A percentile compares a stretch with the other conserved stretches of the same genome.
Conservation (phyloP, 805 yeast species). For the Sugiyamaella boreocaroliniensis region DNA sequence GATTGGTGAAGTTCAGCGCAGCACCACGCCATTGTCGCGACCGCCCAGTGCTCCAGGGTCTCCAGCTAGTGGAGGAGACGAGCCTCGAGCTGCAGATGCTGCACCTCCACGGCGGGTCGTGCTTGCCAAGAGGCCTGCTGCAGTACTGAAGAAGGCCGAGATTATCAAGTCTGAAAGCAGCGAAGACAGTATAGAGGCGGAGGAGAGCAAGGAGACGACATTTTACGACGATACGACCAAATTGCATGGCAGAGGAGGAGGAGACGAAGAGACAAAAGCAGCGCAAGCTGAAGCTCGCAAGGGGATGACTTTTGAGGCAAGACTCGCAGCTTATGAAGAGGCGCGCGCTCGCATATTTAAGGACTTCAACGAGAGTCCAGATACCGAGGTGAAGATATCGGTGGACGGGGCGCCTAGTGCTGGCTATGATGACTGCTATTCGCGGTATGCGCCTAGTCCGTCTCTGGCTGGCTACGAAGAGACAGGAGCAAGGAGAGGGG, state of each 20-base stretch:
- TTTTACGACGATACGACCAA: not conserved
- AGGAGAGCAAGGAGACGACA: not conserved
- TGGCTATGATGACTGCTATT: too few species aligned
- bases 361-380: slow-evolving; percentile 16
- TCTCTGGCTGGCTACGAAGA: too few species aligned
- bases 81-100: not conserved
- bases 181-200: not conserved
- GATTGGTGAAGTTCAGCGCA: not conserved
- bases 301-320: slow-evolving; percentile 25
- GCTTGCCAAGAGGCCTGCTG: not conserved
- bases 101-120: not conserved
- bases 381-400: not conserved
- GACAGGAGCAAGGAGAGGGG: too few species aligned
- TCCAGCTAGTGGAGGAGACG: not conserved
- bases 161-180: not conserved
- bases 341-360: slow-evolving; percentile 37
- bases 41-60: not conserved
- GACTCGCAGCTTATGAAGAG: slow-evolving; percentile 36
- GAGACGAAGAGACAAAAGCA: not conserved
- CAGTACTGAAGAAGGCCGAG: not conserved
- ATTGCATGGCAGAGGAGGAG: not conserved
- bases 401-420: too few species aligned
- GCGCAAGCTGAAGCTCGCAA: slow-evolving; percentile 3
- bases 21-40: not conserved
- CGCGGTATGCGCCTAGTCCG: too few species aligned